A percentile compares a stretch with the other conserved stretches of the same genome.
phyloP scores from a whole-genome alignment of 371 early-diverging fungal genomes.

The Mucor plumbeus region DNA sequence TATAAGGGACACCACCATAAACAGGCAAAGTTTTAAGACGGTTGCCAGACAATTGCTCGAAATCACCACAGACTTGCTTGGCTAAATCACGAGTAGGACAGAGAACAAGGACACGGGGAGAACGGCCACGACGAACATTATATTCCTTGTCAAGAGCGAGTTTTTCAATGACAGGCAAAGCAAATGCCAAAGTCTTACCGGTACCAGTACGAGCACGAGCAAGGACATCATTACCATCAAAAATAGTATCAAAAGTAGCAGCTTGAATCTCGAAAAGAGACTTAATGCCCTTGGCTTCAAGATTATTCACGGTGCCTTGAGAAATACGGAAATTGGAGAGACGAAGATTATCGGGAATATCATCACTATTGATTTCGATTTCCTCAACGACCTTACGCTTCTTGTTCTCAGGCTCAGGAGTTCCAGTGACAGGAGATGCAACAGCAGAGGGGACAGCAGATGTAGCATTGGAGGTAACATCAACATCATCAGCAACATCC shows the following conservation, averaged over 20 bases:
- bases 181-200: constrained; percentile 93
- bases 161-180: constrained; percentile 86
- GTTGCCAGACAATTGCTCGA: constrained; percentile 67
- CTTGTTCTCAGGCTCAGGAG: constrained; percentile 31
- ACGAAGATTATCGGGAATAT: constrained; percentile 70
- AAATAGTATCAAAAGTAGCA: constrained; percentile 81
- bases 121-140: constrained; percentile 65
- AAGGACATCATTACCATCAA: constrained; percentile 89
- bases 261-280: constrained; percentile 94
- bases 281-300: constrained; percentile 73
- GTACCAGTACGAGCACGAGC: constrained; percentile 98
- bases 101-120: constrained; percentile 84
- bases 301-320: constrained; percentile 62
- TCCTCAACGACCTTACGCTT: constrained; percentile 42
- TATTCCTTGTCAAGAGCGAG: constrained; percentile 61
- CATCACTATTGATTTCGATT: constrained; percentile 40
- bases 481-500: constrained; percentile 31
- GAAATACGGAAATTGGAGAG: constrained; percentile 70
- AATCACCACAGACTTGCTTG: constrained; percentile 84
- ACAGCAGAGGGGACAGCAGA: constrained; percentile 5
- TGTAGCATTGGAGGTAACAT: constrained; percentile 19
- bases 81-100: constrained; percentile 97
- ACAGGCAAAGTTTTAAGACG: constrained; percentile 65
- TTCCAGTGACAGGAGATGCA: constrained; percentile 3
- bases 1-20: constrained; percentile 89